phyloP scores from a whole-genome alignment of 2,329 filamentous ascomycete genomes.

The Didymella keratinophila region DNA sequence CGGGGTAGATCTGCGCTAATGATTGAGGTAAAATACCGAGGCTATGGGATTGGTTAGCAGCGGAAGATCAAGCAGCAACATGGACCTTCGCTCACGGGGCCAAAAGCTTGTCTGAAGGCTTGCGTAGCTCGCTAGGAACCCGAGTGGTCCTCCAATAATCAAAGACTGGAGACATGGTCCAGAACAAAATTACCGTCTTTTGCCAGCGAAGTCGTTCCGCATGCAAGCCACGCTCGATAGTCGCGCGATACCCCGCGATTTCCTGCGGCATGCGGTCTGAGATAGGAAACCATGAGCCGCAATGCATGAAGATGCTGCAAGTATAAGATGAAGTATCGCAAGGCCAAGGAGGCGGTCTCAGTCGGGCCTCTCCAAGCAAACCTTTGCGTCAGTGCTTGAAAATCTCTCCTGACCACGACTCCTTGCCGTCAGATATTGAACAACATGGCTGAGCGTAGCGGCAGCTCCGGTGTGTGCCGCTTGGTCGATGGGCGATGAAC shows the following conservation, averaged over 20 bases:
- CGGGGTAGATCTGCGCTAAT: conserved; percentile 11
- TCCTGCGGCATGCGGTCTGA: background rate
- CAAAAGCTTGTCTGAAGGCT: conserved; percentile 10
- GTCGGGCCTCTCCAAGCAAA: background rate
- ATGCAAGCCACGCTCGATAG: conserved; percentile 4
- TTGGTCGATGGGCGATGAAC: no score
- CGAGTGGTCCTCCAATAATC: background rate
- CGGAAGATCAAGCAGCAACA: background rate
- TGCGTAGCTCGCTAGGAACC: background rate
- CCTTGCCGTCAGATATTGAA: background rate
- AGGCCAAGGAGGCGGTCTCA: background rate
- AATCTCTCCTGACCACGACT: background rate
- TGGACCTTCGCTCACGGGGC: background rate
- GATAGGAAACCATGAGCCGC: background rate
- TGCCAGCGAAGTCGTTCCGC: background rate
- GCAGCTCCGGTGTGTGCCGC: conserved; percentile 6
- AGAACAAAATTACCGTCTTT: conserved; percentile 11
- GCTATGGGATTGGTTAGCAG: background rate
- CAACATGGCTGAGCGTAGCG: conserved; percentile 7
- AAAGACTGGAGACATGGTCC: background rate
- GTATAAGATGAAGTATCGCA: background rate
- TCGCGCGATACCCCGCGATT: conserved; percentile 10
- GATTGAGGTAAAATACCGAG: conserved; percentile 1
- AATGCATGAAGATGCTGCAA: background rate
- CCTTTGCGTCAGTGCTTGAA: background rate